Base-by-base conservation (phyloP, 106 monocot species). In the Acorus gramineus region DNA sequence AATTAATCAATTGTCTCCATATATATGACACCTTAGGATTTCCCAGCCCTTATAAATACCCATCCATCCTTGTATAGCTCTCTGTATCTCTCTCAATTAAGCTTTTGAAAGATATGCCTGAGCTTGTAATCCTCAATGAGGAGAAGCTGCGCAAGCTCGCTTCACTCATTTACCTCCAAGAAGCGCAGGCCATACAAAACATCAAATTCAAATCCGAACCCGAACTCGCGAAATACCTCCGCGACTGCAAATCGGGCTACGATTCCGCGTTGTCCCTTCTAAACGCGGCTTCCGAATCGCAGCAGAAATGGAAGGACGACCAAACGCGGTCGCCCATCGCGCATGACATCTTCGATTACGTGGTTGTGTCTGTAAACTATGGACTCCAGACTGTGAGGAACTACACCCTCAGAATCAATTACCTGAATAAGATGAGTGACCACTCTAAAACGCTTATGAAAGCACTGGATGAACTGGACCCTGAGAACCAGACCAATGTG, bases 351-450 rank as follows among this genome's bases (percentile, higher is more conserved):
- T 57, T 8, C 57, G 57, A 11, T 28, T 28, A 28, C 28, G 28
- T 28, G 28, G 28, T 28, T 28, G 28, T 28, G 0, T 28, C 28
- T 1, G 1, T 11, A 7, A 57, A 57, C 57, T 11, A 5, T 12
- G 57, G 11, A 12, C 57, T 57, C 9, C 57, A 57, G 57, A 57
- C n/a, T 6, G 57, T 57, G 57, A 7, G 2, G 57, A 57, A 57
- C 57, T 57, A 57, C 57, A 14, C 57, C 9, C 57, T 57, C 11
- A 7, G 57, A 6, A 57, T 14, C 9, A 57, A 57, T 12, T 57
- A 57, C 57, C 57, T 57, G 12, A 8, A 7, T 5, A 57, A 57
- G 57, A 57, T 57, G 2, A 11, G 2, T 57, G 57, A 57, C 6
- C 57, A 57, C 57, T 7, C 57, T 12, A 12, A 6, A 5, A 6